Conservation (phyloP, 2,329 filamentous ascomycete genomes). For the Pseudopithomyces chartarum region DNA sequence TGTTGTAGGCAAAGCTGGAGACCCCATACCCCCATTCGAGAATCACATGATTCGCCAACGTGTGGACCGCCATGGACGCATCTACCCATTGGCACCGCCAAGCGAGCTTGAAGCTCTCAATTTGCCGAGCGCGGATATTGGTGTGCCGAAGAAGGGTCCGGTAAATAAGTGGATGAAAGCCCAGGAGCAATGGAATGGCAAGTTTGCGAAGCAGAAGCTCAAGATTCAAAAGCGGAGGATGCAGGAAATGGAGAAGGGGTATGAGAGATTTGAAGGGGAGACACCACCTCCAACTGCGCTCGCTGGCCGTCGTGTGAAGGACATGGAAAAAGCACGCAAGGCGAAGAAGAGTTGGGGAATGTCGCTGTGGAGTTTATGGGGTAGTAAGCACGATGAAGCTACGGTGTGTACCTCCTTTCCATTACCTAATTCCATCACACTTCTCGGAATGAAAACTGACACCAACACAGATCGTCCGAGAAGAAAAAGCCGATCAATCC, state of each 20-base stretch:
- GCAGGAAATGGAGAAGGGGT: conserved; percentile 73
- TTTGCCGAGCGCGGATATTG: conserved; percentile 68
- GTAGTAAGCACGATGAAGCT: conserved; percentile 83
- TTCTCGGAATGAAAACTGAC: neutral
- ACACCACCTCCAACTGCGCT: conserved; percentile 82
- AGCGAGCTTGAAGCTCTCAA: conserved; percentile 69
- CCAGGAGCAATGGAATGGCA: conserved; percentile 74
- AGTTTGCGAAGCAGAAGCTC: conserved; percentile 71
- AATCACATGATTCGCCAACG: conserved; percentile 91
- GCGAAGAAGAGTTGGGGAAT: conserved; percentile 75
- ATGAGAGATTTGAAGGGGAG: conserved; percentile 73
- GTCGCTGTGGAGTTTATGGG: conserved; percentile 85
- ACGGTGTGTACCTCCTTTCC: conserved; percentile 57
- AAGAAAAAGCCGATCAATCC: conserved; percentile 37
- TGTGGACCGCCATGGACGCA: conserved; percentile 76
- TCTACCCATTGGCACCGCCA: conserved; percentile 69
- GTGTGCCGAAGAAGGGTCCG: conserved; percentile 78
- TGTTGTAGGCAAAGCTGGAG: conserved; percentile 81
- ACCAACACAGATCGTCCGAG: conserved; percentile 38
- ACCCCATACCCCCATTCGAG: conserved; percentile 78
- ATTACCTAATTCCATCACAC: neutral
- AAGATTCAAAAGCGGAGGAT: conserved; percentile 75
- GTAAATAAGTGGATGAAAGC: conserved; percentile 81
- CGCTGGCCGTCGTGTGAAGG: conserved; percentile 68
- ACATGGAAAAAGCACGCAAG: conserved; percentile 54